Base-by-base conservation (phyloP, 345 rosid genomes). In the Lumnitzera racemosa region DNA sequence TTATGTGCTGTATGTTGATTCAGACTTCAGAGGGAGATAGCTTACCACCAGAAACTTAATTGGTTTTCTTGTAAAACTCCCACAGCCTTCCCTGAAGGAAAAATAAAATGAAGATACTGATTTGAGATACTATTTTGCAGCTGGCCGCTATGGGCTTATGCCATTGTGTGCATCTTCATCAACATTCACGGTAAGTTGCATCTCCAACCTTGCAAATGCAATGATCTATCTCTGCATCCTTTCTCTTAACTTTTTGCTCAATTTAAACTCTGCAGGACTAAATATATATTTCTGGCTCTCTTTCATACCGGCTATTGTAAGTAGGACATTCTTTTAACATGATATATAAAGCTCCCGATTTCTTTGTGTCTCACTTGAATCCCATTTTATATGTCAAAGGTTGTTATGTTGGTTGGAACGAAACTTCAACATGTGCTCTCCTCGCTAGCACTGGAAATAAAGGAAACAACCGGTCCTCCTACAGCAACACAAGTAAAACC, bases 201-300 rank as follows among this genome's bases (percentile, higher is more conserved):
- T 29, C 27, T 57, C 61, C n/a, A 55, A 23, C 43, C 52, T 14
- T 56, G n/a, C 25, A 36, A 20, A 41, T 55, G 46, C 65, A 46
- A 46, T 56, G 17, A 14, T 20, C 54, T 36, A 50, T 56, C 46
- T 47, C 11, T 48, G 58, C 3, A n/a, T 20, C 46, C 46, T 58
- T 10, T 61, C 36, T 5, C 29, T 14, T 15, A 54, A 53, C 58
- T 43, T 16, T 27, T 57, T 63, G 50, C 66, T 54, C 41, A 12
- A n/a, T 41, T 24, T 62, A 15, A 59, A 65, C 46, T 8, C 52
- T 79, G 49, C 87, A 92, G 98, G 98, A 29, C 62, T 87, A 64
- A 89, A 92, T 74, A 71, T 87, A 61, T 92, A 92, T 78, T 92
- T 92, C 68, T 92, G 98, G 98, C 76, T 92, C 43, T 89, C 98